phyloP scores from a whole-genome alignment of 2,329 filamentous ascomycete species.

The Fusarium sp. region DNA sequence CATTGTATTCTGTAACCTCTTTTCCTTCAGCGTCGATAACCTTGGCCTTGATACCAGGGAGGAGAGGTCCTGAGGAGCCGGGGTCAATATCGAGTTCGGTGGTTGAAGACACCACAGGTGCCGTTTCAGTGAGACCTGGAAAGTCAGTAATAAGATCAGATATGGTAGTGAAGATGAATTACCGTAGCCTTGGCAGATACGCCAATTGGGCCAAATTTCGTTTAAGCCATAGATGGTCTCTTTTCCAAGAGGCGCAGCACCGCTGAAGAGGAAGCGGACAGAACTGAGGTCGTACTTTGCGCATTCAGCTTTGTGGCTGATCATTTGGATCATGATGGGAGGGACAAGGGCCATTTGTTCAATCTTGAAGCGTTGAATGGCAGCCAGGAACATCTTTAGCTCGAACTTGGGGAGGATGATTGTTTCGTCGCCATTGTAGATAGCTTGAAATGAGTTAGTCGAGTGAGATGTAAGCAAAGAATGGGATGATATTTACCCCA shows the following conservation, averaged over 20 bases:
- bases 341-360: constrained; percentile 77
- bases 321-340: constrained; percentile 81
- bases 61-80: constrained; percentile 75
- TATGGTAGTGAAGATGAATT: constrained; percentile 5
- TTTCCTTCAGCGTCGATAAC: constrained; percentile 74
- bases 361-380: constrained; percentile 78
- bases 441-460: constrained; percentile 60
- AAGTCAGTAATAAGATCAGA: neutral
- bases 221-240: constrained; percentile 75
- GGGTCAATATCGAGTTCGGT: constrained; percentile 70
- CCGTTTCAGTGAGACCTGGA: constrained; percentile 78
- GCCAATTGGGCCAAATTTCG: constrained; percentile 72
- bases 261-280: constrained; percentile 75
- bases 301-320: constrained; percentile 70
- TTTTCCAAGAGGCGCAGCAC: constrained; percentile 78
- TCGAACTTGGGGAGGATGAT: constrained; percentile 83
- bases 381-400: constrained; percentile 70
- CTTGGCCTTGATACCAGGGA: constrained; percentile 73
- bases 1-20: constrained; percentile 76
- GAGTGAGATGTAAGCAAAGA: neutral
- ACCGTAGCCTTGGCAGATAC: constrained; percentile 80
- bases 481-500: constrained; percentile 13
- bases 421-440: constrained; percentile 79
- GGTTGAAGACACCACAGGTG: constrained; percentile 73
- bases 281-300: constrained; percentile 76